Percentiles rank a stretch among this genome's conserved stretches.
These are phyloP conservation scores for Ceratobasidium sp. DNA, from an alignment of 1,284 basidiomycete species.

Conservation along the genomic window DNA sequence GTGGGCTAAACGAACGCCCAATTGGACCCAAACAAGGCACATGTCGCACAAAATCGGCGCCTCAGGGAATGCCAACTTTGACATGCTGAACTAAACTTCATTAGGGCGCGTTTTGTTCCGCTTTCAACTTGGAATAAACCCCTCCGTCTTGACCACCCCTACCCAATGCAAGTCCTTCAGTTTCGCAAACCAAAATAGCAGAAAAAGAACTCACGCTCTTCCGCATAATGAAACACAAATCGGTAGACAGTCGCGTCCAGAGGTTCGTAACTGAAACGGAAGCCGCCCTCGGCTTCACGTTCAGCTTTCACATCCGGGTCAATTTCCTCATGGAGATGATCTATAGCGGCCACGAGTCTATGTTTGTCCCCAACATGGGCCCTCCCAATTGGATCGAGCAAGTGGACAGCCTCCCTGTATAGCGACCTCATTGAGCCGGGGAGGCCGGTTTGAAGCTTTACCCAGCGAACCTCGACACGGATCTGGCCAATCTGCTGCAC, in stretches of 20 bases:
- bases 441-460: neutral
- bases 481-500: neutral
- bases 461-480: slow-evolving; percentile 4
- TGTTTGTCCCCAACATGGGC: neutral
- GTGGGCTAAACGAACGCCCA: too few species aligned
- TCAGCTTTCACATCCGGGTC: neutral
- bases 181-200: too few species aligned
- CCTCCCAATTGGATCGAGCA: neutral
- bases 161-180: too few species aligned
- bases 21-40: too few species aligned
- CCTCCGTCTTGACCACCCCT: too few species aligned
- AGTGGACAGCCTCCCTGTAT: neutral
- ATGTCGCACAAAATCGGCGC: too few species aligned
- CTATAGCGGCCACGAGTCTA: neutral
- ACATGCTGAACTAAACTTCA: too few species aligned
- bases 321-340: neutral
- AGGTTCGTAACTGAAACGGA: neutral
- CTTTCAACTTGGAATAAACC: too few species aligned
- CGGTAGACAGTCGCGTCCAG: neutral
- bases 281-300: neutral
- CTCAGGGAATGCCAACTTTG: too few species aligned
- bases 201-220: neutral
- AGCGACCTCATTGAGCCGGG: neutral
- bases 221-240: slow-evolving; percentile 4
- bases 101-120: too few species aligned